Conservation (phyloP, 2,329 filamentous ascomycete species). For the Bipolaris gigantea region DNA sequence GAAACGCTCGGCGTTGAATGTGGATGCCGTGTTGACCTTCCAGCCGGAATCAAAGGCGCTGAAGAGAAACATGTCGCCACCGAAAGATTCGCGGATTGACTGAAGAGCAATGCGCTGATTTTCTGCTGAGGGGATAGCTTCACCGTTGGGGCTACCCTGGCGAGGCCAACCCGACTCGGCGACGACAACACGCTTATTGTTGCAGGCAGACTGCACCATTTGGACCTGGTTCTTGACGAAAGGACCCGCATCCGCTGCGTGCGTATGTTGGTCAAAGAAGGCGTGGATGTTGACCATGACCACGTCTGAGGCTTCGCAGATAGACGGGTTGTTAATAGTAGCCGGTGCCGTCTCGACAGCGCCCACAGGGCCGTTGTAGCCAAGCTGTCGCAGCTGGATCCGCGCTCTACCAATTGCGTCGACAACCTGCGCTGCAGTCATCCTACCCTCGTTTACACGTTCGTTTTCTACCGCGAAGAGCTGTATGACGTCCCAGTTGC, state of each 20-base stretch:
- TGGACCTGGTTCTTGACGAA: slow-evolving; percentile 65
- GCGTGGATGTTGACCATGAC: slow-evolving; percentile 81
- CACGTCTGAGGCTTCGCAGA: slow-evolving; percentile 76
- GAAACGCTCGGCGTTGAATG: slow-evolving; percentile 73
- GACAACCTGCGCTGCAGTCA: slow-evolving; percentile 58
- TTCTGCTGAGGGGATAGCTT: slow-evolving; percentile 66
- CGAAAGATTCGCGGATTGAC: slow-evolving; percentile 65
- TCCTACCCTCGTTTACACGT: slow-evolving; percentile 61
- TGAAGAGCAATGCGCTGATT: slow-evolving; percentile 69
- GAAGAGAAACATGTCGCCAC: slow-evolving; percentile 68
- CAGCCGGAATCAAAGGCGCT: slow-evolving; percentile 78
- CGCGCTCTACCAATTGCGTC: slow-evolving; percentile 62
- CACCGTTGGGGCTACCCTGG: slow-evolving; percentile 65
- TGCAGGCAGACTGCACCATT: slow-evolving; percentile 52
- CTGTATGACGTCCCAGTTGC: slow-evolving; percentile 69
- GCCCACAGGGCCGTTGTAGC: slow-evolving; percentile 73
- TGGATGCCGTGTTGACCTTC: slow-evolving; percentile 66
- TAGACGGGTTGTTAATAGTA: slow-evolving; percentile 64
- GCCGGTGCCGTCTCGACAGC: slow-evolving; percentile 78
- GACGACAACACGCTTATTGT: slow-evolving; percentile 66
- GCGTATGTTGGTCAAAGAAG: slow-evolving; percentile 72
- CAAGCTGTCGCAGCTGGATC: slow-evolving; percentile 59
- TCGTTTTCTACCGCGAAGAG: slow-evolving; percentile 82
- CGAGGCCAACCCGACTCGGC: slow-evolving; percentile 87
- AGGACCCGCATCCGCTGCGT: slow-evolving; percentile 63